These are phyloP conservation scores for Penicillium coprophilum DNA, from an alignment of 495 filamentous ascomycete species.

Conservation along the genomic window DNA sequence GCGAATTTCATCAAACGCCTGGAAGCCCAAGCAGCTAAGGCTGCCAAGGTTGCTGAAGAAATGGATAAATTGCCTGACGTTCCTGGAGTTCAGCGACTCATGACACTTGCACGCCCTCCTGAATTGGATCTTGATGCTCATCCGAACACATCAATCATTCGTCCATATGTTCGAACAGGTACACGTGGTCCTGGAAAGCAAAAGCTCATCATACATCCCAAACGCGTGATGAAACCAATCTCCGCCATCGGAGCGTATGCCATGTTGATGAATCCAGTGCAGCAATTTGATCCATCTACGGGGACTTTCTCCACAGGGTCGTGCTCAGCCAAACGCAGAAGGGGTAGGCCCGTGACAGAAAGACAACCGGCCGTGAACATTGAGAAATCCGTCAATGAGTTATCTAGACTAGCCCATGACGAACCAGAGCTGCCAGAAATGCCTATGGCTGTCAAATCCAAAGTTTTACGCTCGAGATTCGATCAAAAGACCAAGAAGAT, in stretches of 20 bases:
- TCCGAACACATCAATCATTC: constrained; percentile 28
- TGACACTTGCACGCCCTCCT: constrained; percentile 30
- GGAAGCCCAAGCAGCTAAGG: constrained; percentile 14
- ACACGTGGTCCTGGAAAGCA: background rate
- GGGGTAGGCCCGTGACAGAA: constrained; percentile 1
- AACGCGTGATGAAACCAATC: constrained; percentile 18
- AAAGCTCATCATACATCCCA: background rate
- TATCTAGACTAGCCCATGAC: constrained; percentile 21
- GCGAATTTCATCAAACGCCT: constrained; percentile 29
- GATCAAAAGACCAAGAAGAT: constrained; percentile 30
- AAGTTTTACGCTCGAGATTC: constrained; percentile 16
- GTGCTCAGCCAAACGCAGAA: constrained; percentile 10
- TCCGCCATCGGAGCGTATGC: constrained; percentile 33
- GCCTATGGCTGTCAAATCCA: background rate
- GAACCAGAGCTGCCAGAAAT: background rate
- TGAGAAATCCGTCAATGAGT: constrained; percentile 30
- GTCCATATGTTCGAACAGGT: constrained; percentile 14
- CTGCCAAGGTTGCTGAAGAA: constrained; percentile 4
- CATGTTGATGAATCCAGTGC: constrained; percentile 49
- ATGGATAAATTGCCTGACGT: constrained; percentile 1
- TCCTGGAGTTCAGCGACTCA: constrained; percentile 32
- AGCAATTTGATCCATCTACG: constrained; percentile 38
- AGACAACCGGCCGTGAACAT: constrained; percentile 9
- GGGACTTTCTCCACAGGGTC: constrained; percentile 49
- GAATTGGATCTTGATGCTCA: constrained; percentile 10